These are phyloP conservation scores for Solanum hybrid DNA, from an alignment of 305 asterid species.

Conservation along the genomic window DNA sequence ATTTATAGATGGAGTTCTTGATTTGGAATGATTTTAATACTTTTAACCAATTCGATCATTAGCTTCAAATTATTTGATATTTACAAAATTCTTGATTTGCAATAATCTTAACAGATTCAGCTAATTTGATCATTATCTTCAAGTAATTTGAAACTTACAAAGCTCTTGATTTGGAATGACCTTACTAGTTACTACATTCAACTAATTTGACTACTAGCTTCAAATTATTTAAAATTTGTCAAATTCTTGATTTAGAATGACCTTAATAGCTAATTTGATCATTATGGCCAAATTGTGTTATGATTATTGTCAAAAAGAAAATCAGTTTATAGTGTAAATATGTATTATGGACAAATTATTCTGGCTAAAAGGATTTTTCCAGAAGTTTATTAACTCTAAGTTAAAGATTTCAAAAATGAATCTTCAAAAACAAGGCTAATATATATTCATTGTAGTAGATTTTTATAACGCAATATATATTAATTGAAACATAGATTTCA, in stretches of 20 bases:
- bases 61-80: background rate
- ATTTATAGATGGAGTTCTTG: background rate
- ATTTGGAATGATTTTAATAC: background rate
- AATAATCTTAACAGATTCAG: background rate
- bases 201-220: background rate
- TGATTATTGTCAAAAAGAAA: background rate
- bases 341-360: background rate
- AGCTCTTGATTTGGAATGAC: background rate
- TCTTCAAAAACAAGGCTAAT: background rate
- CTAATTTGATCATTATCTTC: background rate
- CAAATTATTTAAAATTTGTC: background rate
- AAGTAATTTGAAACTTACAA: background rate
- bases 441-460: too few relatives aligned
- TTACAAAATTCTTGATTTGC: background rate
- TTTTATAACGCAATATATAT: background rate
- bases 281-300: background rate
- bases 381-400: background rate
- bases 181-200: background rate
- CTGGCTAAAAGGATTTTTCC: background rate
- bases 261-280: background rate
- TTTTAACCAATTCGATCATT: background rate
- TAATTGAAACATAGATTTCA: background rate
- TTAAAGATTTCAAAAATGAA: background rate
- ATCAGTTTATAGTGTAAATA: background rate
- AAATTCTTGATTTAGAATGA: background rate